Evolutionary conservation across 768 basidiomycete species (phyloP), one percentile per base, ranked within the genome.

Genomic region (Russula vinacea): DNA sequence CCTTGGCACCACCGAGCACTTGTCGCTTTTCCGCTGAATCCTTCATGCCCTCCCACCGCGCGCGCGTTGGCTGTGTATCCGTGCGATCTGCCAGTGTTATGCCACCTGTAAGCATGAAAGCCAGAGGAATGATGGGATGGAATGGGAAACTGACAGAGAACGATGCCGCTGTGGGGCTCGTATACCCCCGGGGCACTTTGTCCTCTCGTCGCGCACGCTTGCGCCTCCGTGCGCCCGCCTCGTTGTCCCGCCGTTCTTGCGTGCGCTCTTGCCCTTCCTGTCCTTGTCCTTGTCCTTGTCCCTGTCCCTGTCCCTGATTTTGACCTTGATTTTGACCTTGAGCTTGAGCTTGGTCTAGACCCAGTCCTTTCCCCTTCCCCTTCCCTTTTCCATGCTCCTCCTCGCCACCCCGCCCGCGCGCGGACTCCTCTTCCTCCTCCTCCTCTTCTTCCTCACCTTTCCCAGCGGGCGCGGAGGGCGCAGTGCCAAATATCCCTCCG

Each of bases 161-260:
- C 81, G 37, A 87, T 72, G 44, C 87, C 86, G 0, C 87, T 81
- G 71, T 96, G 92, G 9, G 92, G 86, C 68, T 96, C 94, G 70
- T 94, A 95, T 24, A 87, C 78, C 1, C 91, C 47, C 85, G 68
- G 1, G 87, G 86, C 51, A 81, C 77, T 6, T 67, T 67, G 10
- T 62, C 70, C 3, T 73, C 68, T 26, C 66, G 60, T 11, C 64
- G 60, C 45, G 60, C 62, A 56, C 65, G 65, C 55, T 62, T 69
- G 55, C 68, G 63, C 24, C 39, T 66, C 55, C 45, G 59, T 52
- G 53, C 37, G 24, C 62, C 26, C 68, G 58, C 44, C 7, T n/a
- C 68, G 26, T 70, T 70, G 22, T 68, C 67, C 7, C 62, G 68
- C 19, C 74, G 72, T 32, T 77, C 79, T 58, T 62, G 68, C 51